These are phyloP conservation scores for Coffea eugenioides DNA, from an alignment of 257 asterid genomes.

Conservation along the genomic window DNA sequence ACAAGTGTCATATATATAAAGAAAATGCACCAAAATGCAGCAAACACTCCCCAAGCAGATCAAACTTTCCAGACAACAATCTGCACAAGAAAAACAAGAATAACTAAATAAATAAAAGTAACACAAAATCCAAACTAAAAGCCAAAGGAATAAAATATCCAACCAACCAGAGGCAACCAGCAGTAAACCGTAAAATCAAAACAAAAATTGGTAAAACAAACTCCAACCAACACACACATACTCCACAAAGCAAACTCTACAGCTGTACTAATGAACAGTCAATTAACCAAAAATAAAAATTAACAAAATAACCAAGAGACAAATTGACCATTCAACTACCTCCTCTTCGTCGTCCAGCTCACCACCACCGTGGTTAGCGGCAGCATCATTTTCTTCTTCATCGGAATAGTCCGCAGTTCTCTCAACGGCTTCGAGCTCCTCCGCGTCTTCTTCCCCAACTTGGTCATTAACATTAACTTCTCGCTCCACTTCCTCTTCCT, in stretches of 20 bases:
- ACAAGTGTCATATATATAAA: neutral
- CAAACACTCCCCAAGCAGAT: neutral
- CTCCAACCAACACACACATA: no score
- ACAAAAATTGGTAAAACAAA: neutral
- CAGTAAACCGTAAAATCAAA: neutral
- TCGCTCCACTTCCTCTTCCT: conserved; percentile 51
- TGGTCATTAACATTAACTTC: conserved; percentile 40
- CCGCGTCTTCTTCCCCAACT: conserved; percentile 80
- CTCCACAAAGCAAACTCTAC: neutral
- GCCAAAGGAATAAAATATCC: neutral
- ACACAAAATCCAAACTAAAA: neutral
- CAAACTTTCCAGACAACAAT: neutral
- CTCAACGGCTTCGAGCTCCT: conserved; percentile 94
- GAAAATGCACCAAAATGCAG: neutral
- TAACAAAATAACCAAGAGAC: neutral
- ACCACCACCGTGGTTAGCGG: conserved; percentile 23
- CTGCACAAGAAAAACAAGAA: neutral
- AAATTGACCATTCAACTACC: conserved; percentile 27
- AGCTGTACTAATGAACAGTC: conserved; percentile 22
- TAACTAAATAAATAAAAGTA: neutral
- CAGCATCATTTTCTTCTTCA: conserved; percentile 53
- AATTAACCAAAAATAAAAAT: neutral
- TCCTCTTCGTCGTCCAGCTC: conserved; percentile 65
- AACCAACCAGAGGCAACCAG: neutral
- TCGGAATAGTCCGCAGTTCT: conserved; percentile 75